Evolutionary conservation across 2,329 filamentous ascomycete genomes (phyloP).

Genomic region (Celoporthe dispersa): DNA sequence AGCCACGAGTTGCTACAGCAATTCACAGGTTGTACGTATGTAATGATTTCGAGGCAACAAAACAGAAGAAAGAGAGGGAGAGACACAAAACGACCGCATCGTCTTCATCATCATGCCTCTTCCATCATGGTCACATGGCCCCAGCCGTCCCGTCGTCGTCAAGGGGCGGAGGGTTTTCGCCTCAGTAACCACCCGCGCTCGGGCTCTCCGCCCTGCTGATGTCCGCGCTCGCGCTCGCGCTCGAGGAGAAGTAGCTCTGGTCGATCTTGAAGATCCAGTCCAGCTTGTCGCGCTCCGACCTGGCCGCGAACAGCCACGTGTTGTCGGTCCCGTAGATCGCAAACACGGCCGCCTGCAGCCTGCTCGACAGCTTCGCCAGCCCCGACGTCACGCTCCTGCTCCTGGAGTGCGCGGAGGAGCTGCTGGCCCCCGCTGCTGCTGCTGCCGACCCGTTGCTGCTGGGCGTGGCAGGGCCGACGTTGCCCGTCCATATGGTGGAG

Average conservation of each 20-base stretch:
- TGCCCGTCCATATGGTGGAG: constrained; percentile 60
- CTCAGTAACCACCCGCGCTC: constrained; percentile 11
- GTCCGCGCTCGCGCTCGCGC: constrained; percentile 43
- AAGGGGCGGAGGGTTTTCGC: too few relatives aligned
- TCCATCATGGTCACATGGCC: constrained; percentile 11
- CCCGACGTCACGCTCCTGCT: constrained; percentile 42
- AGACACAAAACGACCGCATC: background rate
- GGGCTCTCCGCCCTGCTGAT: constrained; percentile 47
- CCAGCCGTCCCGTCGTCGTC: too few relatives aligned
- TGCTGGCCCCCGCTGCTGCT: background rate
- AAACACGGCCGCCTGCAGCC: constrained; percentile 77
- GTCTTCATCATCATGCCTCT: constrained; percentile 17
- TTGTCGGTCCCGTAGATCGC: constrained; percentile 94
- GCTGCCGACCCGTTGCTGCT: constrained; percentile 16
- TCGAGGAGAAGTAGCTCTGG: constrained; percentile 67
- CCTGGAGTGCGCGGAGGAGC: constrained; percentile 19
- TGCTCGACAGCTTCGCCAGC: constrained; percentile 58
- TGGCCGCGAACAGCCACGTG: constrained; percentile 90
- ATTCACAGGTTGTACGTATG: background rate
- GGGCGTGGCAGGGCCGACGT: constrained; percentile 37
- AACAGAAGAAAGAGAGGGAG: background rate
- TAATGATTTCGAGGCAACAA: background rate
- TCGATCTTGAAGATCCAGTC: constrained; percentile 98
- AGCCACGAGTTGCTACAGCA: background rate
- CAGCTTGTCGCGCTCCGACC: constrained; percentile 88